These are phyloP conservation scores for Rhizopogon hawkerae DNA, from an alignment of 1,284 basidiomycete species.

Conservation along the genomic window DNA sequence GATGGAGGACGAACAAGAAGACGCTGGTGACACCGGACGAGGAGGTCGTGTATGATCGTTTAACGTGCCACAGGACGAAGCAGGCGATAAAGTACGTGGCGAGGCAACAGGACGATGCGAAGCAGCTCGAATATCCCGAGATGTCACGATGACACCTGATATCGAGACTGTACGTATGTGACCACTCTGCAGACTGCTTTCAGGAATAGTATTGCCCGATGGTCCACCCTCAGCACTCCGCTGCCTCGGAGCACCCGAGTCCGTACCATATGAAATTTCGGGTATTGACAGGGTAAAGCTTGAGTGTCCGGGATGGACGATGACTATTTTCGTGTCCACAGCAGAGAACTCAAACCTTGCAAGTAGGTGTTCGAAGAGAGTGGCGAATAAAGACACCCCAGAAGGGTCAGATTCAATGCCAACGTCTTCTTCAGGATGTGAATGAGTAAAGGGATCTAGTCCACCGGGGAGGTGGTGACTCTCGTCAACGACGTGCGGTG, in stretches of 20 bases:
- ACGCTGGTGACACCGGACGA: constrained; percentile 34
- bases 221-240: constrained; percentile 11
- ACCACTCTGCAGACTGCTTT: constrained; percentile 7
- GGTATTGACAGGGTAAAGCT: constrained; percentile 52
- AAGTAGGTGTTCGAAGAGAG: constrained; percentile 75
- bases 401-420: constrained; percentile 49
- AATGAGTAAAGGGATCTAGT: constrained; percentile 45
- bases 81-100: constrained; percentile 13
- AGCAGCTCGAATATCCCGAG: constrained; percentile 32
- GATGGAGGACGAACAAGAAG: constrained; percentile 36
- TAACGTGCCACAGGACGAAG: constrained; percentile 9
- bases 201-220: constrained; percentile 22
- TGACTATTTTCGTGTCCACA: constrained; percentile 55
- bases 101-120: constrained; percentile 15
- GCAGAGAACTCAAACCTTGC: constrained; percentile 77
- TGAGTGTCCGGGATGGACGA: constrained; percentile 55
- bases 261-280: constrained; percentile 49
- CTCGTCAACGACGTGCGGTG: constrained; percentile 29
- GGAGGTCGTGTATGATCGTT: constrained; percentile 25
- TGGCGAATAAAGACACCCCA: constrained; percentile 78
- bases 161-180: constrained; percentile 39
- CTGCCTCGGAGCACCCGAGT: constrained; percentile 5
- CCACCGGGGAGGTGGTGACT: constrained; percentile 52
- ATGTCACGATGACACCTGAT: constrained; percentile 41
- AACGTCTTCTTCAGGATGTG: constrained; percentile 31